A percentile compares a stretch with the other conserved stretches of the same genome.
These are phyloP conservation scores for Prunus padus DNA, from an alignment of 306 rosid genomes.

Conservation along the genomic window DNA sequence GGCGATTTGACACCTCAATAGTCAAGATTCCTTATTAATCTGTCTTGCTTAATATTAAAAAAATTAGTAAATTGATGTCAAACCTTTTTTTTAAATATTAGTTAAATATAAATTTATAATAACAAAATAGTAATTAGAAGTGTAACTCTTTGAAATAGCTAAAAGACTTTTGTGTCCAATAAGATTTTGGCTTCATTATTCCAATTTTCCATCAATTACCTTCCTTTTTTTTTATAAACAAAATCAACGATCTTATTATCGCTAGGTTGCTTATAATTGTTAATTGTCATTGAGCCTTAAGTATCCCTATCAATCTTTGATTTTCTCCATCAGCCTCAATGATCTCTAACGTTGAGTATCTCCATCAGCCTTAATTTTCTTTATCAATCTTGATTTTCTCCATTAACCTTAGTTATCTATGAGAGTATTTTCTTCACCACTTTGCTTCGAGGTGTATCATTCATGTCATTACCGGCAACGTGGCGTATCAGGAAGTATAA, in stretches of 20 bases:
- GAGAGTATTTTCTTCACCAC: no score
- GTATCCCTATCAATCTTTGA: not conserved
- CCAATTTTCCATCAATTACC: no score
- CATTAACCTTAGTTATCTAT: no score
- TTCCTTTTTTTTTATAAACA: no score
- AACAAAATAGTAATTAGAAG: not conserved
- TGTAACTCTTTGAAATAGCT: not conserved
- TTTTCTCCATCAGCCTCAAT: not conserved
- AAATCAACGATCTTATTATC: no score
- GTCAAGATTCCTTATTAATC: not conserved
- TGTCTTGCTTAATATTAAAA: not conserved
- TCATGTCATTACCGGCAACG: no score
- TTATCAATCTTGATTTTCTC: no score
- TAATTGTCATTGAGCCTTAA: not conserved
- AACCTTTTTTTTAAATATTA: not conserved
- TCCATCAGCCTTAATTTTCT: no score
- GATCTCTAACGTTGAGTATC: not conserved
- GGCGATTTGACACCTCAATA: slow-evolving; percentile 1
- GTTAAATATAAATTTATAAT: not conserved
- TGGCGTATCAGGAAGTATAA: no score
- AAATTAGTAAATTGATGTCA: not conserved
- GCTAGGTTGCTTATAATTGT: no score
- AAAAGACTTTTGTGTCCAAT: not conserved
- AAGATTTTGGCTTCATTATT: not conserved
- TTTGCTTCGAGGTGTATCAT: no score